A percentile compares a stretch with the other conserved stretches of the same genome.
Conservation (phyloP, 441 rosid genomes). For the Cnidoscolus chayamansa region DNA sequence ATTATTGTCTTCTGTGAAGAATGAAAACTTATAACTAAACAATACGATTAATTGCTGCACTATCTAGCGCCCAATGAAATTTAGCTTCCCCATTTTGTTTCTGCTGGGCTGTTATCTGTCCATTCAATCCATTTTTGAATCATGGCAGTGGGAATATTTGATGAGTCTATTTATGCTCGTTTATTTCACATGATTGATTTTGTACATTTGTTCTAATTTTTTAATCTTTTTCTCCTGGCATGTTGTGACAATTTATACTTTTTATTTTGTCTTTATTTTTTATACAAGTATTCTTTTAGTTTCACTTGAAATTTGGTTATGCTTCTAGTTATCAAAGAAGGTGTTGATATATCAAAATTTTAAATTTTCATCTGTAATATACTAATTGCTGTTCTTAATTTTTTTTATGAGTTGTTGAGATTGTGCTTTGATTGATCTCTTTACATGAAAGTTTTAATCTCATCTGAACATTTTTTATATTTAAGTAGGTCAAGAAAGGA, state of each 20-base stretch:
- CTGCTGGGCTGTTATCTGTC: not conserved
- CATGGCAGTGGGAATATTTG: not conserved
- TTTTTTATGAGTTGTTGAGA: not conserved
- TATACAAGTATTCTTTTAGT: not conserved
- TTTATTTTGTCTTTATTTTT: not conserved
- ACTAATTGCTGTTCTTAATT: not conserved
- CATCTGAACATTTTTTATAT: constrained; percentile 18
- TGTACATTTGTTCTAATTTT: not conserved
- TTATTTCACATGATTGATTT: not conserved
- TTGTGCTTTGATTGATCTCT: constrained; percentile 1
- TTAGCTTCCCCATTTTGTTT: not conserved
- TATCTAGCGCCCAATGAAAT: not conserved
- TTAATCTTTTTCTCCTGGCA: not conserved
- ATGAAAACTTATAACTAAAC: not conserved
- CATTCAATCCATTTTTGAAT: not conserved
- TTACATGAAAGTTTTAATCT: constrained; percentile 10
- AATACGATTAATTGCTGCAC: not conserved
- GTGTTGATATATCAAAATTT: not conserved
- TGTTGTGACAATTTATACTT: not conserved
- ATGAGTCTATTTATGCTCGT: constrained; percentile 7
- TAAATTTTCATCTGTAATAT: not conserved
- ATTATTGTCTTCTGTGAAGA: not conserved
- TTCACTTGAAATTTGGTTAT: not conserved
- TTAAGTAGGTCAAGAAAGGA: constrained; percentile 49
- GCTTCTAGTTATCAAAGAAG: not conserved